Percentiles rank a stretch among this genome's conserved stretches.
Evolutionary conservation across 1,139 yeast species (phyloP).

Genomic region (Kurtzmaniella quercitrusa): DNA sequence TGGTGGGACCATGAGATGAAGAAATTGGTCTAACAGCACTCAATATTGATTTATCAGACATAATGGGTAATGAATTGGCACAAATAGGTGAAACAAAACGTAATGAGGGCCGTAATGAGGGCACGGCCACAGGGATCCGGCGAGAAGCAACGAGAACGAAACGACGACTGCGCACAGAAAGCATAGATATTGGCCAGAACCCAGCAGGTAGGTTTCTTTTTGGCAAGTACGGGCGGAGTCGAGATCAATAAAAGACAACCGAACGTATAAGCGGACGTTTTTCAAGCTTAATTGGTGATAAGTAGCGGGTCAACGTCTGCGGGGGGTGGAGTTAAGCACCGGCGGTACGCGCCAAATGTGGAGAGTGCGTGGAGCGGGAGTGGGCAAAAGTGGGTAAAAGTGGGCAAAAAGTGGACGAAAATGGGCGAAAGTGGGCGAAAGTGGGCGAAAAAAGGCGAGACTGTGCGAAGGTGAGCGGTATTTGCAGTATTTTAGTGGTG

Average conservation of each 20-base stretch:
- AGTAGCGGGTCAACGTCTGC: neutral
- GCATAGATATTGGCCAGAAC: neutral
- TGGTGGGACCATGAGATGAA: neutral
- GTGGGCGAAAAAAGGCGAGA: too few relatives aligned
- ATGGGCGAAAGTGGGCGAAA: too few relatives aligned
- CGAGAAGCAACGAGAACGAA: neutral
- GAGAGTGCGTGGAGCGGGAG: neutral
- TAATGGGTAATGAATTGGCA: too few relatives aligned
- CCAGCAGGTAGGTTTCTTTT: neutral
- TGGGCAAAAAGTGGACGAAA: too few relatives aligned
- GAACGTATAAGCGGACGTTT: neutral
- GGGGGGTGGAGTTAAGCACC: slow-evolving; percentile 1
- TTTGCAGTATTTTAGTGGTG: too few relatives aligned
- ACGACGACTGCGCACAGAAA: neutral
- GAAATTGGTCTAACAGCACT: neutral
- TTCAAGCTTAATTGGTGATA: neutral
- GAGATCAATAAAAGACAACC: neutral
- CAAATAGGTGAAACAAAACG: neutral
- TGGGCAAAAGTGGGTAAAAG: too few relatives aligned
- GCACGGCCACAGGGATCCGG: neutral
- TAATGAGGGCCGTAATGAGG: neutral
- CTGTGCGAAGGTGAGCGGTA: too few relatives aligned
- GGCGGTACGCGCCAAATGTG: neutral
- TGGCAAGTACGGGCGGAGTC: neutral
- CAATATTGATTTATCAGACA: too few relatives aligned